A percentile compares a stretch with the other conserved stretches of the same genome.
Conservation (phyloP, 2,329 filamentous ascomycete species). For the Bipolaris oryzae region DNA sequence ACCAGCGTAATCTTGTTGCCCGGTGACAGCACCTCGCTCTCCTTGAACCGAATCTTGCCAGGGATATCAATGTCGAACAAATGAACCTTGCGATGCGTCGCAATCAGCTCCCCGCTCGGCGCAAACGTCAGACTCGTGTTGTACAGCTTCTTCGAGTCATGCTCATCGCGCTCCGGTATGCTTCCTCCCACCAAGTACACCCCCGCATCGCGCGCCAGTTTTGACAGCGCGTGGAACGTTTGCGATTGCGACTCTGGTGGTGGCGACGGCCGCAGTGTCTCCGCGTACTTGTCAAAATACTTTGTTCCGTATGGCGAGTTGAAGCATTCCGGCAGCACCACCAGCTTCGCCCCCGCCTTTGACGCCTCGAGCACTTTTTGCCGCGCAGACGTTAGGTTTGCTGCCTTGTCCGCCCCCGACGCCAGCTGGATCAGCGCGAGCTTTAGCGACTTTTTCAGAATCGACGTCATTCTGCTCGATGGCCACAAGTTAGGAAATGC, state of each 20-base stretch:
- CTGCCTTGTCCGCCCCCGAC: slow-evolving; percentile 71
- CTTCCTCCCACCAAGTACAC: slow-evolving; percentile 89
- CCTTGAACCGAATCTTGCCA: slow-evolving; percentile 87
- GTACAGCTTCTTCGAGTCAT: slow-evolving; percentile 70
- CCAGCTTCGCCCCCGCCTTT: slow-evolving; percentile 74
- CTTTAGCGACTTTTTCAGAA: slow-evolving; percentile 48
- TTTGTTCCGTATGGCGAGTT: slow-evolving; percentile 95
- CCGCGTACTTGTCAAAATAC: slow-evolving; percentile 91
- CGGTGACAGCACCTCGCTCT: slow-evolving; percentile 85
- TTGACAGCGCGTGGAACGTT: slow-evolving; percentile 81
- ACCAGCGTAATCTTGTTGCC: slow-evolving; percentile 86
- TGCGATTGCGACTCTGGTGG: slow-evolving; percentile 74
- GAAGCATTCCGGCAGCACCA: slow-evolving; percentile 97
- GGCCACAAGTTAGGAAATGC: too few species aligned
- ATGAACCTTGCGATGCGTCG: slow-evolving; percentile 89
- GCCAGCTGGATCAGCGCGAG: slow-evolving; percentile 58
- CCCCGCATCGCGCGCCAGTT: slow-evolving; percentile 77
- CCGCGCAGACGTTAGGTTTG: slow-evolving; percentile 82
- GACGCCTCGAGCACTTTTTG: slow-evolving; percentile 84
- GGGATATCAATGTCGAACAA: slow-evolving; percentile 98
- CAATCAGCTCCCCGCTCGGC: slow-evolving; percentile 78
- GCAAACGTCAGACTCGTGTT: slow-evolving; percentile 89
- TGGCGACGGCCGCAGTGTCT: slow-evolving; percentile 80
- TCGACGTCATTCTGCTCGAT: slow-evolving; percentile 28
- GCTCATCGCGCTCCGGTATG: slow-evolving; percentile 78